These are phyloP conservation scores for Marasmius oreades DNA, from an alignment of 1,284 basidiomycete genomes.

Conservation along the genomic window DNA sequence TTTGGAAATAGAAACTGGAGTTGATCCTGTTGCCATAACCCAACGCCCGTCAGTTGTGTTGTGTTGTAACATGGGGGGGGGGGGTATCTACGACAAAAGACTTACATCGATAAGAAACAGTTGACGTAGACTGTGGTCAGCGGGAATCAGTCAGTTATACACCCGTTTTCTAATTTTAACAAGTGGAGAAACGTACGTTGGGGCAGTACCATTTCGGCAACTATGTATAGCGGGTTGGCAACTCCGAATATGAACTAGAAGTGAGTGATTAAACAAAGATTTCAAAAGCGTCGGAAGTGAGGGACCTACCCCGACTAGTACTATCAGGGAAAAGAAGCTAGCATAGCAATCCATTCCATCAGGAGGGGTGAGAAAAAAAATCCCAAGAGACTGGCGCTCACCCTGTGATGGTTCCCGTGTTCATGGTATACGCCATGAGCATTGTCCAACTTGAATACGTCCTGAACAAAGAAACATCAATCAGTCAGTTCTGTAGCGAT, in stretches of 20 bases:
- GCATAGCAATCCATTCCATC: neutral
- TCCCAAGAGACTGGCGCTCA: neutral
- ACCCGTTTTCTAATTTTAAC: neutral
- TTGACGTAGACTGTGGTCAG: slow-evolving; percentile 10
- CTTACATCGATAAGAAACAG: slow-evolving; percentile 14
- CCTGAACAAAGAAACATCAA: neutral
- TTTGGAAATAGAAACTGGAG: slow-evolving; percentile 14
- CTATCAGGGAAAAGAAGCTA: slow-evolving; percentile 11
- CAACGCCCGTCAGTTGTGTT: neutral
- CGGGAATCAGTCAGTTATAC: neutral
- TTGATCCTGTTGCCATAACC: slow-evolving; percentile 8
- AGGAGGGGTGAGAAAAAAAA: neutral
- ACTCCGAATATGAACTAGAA: slow-evolving; percentile 9
- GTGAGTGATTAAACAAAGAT: neutral
- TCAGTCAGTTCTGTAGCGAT: too few species aligned
- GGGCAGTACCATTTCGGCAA: slow-evolving; percentile 7
- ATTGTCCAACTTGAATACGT: slow-evolving; percentile 11
- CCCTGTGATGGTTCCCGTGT: slow-evolving; percentile 13
- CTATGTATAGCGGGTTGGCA: slow-evolving; percentile 6
- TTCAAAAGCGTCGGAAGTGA: neutral
- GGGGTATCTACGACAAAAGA: neutral
- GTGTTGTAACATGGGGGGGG: neutral
- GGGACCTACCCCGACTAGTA: slow-evolving; percentile 8
- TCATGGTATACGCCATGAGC: slow-evolving; percentile 12
- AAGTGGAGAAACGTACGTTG: slow-evolving; percentile 5